Evolutionary conservation across 1,139 yeast species (phyloP).

Genomic region (Entelexis sorbosivorans): DNA sequence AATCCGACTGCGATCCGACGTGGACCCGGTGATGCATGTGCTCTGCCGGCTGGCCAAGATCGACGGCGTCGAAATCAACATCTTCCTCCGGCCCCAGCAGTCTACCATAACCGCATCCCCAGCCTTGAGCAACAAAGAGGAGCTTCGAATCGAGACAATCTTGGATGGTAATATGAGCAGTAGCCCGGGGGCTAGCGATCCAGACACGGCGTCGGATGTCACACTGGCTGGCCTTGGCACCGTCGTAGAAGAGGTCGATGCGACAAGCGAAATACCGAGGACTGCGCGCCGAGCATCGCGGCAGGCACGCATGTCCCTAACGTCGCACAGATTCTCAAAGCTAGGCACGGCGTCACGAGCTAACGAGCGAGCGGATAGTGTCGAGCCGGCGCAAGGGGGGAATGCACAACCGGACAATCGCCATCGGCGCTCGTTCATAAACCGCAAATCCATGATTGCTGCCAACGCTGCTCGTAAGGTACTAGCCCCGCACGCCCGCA

Average conservation of each 20-base stretch:
- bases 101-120: background rate
- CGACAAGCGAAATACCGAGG: background rate
- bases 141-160: background rate
- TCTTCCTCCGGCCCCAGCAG: conserved; percentile 20
- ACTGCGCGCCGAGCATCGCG: background rate
- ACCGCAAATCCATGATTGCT: background rate
- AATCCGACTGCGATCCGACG: conserved; percentile 8
- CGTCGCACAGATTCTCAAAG: background rate
- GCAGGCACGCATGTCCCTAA: background rate
- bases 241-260: background rate
- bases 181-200: background rate
- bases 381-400: too few relatives aligned
- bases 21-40: conserved; percentile 25
- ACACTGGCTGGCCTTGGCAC: background rate
- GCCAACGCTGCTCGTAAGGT: background rate
- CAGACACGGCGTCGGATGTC: background rate
- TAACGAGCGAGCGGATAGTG: too few relatives aligned
- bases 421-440: background rate
- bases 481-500: background rate
- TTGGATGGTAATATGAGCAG: background rate
- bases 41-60: conserved; percentile 22
- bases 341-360: too few relatives aligned
- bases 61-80: conserved; percentile 25
- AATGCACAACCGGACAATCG: background rate
- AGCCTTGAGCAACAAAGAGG: background rate